Base-by-base conservation (phyloP, 345 rosid genomes). In the Ceriops zippeliana region DNA sequence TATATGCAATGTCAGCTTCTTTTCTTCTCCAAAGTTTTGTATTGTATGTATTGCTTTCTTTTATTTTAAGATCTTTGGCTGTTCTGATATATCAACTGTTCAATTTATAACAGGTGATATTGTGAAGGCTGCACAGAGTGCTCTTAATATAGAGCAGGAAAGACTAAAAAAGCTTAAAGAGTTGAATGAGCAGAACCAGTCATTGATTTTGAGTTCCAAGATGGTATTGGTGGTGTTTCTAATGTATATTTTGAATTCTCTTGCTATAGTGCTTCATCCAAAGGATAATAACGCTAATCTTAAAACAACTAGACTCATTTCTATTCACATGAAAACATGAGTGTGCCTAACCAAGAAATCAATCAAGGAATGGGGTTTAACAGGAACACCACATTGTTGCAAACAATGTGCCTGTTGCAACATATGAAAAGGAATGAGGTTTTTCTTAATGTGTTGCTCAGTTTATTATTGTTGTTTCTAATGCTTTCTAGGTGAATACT, bases 61-160 rank as follows among this genome's bases (percentile, higher is more conserved):
- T 59, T 47, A 3, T 49, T 47, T 59, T 46, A 27, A 58, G 20
- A 7, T 61, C 34, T 70, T 70, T 4, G 20, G 11, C 52, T 19
- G 6, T 53, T 21, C 70, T 66, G 30, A 32, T 37, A 4, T 54
- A 21, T 42, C 17, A 34, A 20, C 8, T 71, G 32, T 53, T 22
- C 64, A 65, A 47, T 59, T 58, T 66, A n/a, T 82, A 61, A 64
- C 77, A 84, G 93, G 78, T 75, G 79, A 75, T 62, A 64, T 76
- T 71, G 67, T 84, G 62, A 92, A 84, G 84, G 97, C 87, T 75
- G 81, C 96, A 60, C 78, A 82, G 77, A 85, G 75, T 77, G 91
- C 90, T 74, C 78, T 89, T 73, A 81, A 65, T 28, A 57, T 84
- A 73, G 97, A 91, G 86, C 81, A 79, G 71, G 79, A 63, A 75